Conservation (phyloP, 768 basidiomycete species). For the Myochromella boudieri region DNA sequence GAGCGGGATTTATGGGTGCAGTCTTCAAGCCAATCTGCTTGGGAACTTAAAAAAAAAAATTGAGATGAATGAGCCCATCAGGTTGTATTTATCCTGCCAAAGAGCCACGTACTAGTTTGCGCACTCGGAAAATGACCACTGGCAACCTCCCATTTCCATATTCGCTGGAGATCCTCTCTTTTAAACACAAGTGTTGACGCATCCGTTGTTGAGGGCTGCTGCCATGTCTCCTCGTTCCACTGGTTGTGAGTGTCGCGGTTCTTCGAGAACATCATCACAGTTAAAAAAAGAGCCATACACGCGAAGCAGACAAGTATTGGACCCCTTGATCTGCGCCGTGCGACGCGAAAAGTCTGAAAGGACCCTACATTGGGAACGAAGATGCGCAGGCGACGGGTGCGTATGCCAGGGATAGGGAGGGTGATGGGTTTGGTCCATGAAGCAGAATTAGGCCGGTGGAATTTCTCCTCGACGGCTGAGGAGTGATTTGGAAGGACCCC, state of each 20-base stretch:
- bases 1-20: constrained; percentile 64
- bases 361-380: constrained; percentile 53
- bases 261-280: constrained; percentile 44
- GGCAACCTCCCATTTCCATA: constrained; percentile 93
- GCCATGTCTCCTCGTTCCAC: constrained; percentile 43
- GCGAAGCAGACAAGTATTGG: constrained; percentile 53
- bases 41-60: constrained; percentile 48
- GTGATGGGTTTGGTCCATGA: constrained; percentile 56
- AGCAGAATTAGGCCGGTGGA: constrained; percentile 29
- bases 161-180: constrained; percentile 71
- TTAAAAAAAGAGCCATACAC: constrained; percentile 50
- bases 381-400: constrained; percentile 56
- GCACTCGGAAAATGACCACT: constrained; percentile 87
- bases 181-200: constrained; percentile 70
- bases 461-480: constrained; percentile 43
- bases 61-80: constrained; percentile 1
- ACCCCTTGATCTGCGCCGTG: constrained; percentile 52
- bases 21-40: constrained; percentile 55
- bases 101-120: constrained; percentile 53
- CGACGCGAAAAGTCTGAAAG: constrained; percentile 41
- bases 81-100: constrained; percentile 1
- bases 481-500: constrained; percentile 42
- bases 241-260: constrained; percentile 40
- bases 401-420: constrained; percentile 58
- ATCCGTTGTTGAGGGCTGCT: constrained; percentile 37